Percentiles rank a stretch among this genome's conserved stretches.
Conservation (phyloP, 2,329 filamentous ascomycete species). For the Scytalidium sp. region DNA sequence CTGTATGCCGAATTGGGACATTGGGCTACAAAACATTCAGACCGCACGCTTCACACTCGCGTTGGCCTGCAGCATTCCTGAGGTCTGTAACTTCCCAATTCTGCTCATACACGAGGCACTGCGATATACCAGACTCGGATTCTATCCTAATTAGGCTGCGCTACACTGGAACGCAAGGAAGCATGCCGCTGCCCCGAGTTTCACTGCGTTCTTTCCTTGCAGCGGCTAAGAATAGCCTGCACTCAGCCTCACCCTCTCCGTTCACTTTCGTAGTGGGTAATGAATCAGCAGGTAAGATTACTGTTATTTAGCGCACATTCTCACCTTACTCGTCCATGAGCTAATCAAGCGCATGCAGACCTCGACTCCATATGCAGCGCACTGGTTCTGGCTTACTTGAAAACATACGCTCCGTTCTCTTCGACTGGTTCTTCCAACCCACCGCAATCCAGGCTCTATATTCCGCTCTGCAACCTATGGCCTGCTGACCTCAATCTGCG, state of each 20-base stretch:
- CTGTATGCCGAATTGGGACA: too few relatives aligned
- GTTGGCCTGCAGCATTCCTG: too few relatives aligned
- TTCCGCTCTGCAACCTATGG: conserved; percentile 71
- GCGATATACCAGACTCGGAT: too few relatives aligned
- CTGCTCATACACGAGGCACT: too few relatives aligned
- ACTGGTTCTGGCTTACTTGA: conserved; percentile 71
- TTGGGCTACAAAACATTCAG: not conserved
- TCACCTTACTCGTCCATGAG: not conserved
- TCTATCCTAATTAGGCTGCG: too few relatives aligned
- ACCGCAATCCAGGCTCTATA: conserved; percentile 44
- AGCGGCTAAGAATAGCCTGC: conserved; percentile 45
- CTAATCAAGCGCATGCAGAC: conserved; percentile 43
- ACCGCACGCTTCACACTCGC: too few relatives aligned
- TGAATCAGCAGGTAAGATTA: conserved; percentile 57
- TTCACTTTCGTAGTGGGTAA: conserved; percentile 65
- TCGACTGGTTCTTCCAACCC: conserved; percentile 24
- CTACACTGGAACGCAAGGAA: not conserved
- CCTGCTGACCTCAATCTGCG: conserved; percentile 67
- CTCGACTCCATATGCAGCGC: conserved; percentile 78
- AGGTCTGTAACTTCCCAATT: too few relatives aligned
- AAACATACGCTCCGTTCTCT: conserved; percentile 49
- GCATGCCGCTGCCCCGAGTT: conserved; percentile 25
- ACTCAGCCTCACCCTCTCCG: conserved; percentile 39
- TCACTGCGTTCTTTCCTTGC: conserved; percentile 51
- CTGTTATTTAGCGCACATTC: not conserved